phyloP scores from a whole-genome alignment of 495 filamentous ascomycete species.

The Hyaloscypha variabilis region DNA sequence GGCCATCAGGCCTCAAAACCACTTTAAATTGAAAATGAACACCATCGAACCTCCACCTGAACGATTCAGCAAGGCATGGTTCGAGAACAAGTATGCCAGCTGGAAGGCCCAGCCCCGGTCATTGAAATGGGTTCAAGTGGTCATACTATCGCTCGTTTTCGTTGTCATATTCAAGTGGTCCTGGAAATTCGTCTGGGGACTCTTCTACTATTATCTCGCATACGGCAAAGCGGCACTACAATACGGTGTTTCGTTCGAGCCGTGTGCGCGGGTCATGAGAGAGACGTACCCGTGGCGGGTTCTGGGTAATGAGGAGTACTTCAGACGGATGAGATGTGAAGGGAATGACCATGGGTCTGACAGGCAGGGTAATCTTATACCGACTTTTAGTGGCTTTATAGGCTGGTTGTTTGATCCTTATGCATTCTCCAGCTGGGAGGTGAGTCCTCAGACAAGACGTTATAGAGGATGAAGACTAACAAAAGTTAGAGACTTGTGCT shows the following conservation, averaged over 20 bases:
- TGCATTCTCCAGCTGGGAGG: neutral
- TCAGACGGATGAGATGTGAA: neutral
- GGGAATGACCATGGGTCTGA: neutral
- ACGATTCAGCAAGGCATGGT: neutral
- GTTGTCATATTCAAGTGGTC: neutral
- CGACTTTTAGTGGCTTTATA: neutral
- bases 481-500: neutral
- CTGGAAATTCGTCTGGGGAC: neutral
- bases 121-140: neutral
- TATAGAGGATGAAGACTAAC: neutral
- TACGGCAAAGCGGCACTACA: neutral
- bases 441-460: neutral
- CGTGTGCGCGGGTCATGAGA: neutral
- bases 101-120: neutral
- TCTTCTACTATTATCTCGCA: neutral
- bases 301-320: neutral
- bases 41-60: neutral
- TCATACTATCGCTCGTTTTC: neutral
- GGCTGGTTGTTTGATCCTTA: neutral
- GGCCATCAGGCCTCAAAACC: neutral
- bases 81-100: neutral
- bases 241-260: neutral
- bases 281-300: neutral
- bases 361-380: neutral
- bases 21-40: neutral